Percentiles rank a stretch among this genome's conserved stretches.
Conservation (phyloP, 176 grass and related monocot genomes). For the Dactylis glomerata region DNA sequence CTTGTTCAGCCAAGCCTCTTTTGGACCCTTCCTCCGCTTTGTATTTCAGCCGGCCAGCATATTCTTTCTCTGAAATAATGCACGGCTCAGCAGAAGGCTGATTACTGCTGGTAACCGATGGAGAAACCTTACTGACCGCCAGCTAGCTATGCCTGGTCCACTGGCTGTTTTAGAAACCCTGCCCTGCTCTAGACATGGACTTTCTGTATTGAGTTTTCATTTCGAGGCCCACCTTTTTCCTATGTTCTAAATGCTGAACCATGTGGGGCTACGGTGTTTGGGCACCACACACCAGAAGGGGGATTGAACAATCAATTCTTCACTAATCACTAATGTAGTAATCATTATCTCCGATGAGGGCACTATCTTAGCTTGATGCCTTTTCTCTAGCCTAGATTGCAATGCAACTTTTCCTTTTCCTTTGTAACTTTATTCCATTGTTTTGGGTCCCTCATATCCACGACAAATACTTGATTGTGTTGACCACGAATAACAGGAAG, state of each 20-base stretch:
- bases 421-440: not conserved
- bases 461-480: not conserved
- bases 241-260: slow-evolving; percentile 15
- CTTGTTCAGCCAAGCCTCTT: not conserved
- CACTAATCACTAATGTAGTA: not conserved
- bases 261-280: not conserved
- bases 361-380: not conserved
- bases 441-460: not conserved
- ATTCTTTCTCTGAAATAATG: slow-evolving; percentile 34
- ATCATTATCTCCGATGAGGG: not conserved
- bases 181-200: not conserved
- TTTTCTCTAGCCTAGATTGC: not conserved
- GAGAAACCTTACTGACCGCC: slow-evolving; percentile 25
- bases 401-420: not conserved
- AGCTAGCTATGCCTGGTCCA: slow-evolving; percentile 3
- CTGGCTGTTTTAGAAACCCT: not conserved
- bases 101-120: slow-evolving; percentile 33
- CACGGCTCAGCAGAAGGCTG: not conserved
- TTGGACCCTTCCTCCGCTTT: not conserved
- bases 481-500: not conserved
- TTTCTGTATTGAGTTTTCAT: not conserved
- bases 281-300: not conserved
- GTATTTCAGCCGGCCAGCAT: not conserved
- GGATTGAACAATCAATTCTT: not conserved
- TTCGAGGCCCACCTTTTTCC: not conserved